Evolutionary conservation across 192 early-diverging fungal species (phyloP).

Genomic region (Backusella psychrophila): DNA sequence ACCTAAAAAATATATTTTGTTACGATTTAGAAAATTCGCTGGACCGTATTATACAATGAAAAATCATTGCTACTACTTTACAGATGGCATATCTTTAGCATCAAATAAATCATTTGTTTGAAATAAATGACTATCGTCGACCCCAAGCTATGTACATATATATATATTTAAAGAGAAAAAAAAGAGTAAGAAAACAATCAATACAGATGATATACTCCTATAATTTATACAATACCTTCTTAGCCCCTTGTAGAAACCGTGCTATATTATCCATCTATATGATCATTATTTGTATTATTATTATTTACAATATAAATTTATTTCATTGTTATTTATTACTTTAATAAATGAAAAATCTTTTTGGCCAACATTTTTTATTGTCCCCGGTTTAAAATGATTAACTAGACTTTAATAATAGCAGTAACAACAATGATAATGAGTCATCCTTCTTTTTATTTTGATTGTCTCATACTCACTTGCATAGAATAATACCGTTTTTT

Average conservation of each 20-base stretch:
- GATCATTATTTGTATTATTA: neutral
- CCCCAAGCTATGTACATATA: constrained; percentile 50
- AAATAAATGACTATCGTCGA: constrained; percentile 71
- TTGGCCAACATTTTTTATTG: constrained; percentile 8
- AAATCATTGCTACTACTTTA: constrained; percentile 15
- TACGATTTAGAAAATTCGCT: neutral
- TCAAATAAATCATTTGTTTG: constrained; percentile 78
- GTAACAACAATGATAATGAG: neutral
- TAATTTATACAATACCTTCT: constrained; percentile 1
- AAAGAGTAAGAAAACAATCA: neutral
- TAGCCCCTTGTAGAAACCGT: constrained; percentile 12
- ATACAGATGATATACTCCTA: neutral
- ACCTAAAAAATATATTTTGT: constrained; percentile 1
- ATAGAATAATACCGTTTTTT: constrained; percentile 3
- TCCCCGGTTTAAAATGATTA: constrained; percentile 7
- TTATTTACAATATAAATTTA: neutral
- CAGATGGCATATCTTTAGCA: constrained; percentile 68
- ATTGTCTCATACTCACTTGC: constrained; percentile 1
- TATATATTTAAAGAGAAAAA: constrained; percentile 1
- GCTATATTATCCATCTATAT: constrained; percentile 18
- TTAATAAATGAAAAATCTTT: constrained; percentile 12
- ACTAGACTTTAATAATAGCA: neutral
- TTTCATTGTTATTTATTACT: neutral
- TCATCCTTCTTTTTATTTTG: neutral
- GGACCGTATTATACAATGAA: neutral